These are phyloP conservation scores for Actinomortierella ambigua DNA, from an alignment of 371 early-diverging fungal species.

Conservation along the genomic window DNA sequence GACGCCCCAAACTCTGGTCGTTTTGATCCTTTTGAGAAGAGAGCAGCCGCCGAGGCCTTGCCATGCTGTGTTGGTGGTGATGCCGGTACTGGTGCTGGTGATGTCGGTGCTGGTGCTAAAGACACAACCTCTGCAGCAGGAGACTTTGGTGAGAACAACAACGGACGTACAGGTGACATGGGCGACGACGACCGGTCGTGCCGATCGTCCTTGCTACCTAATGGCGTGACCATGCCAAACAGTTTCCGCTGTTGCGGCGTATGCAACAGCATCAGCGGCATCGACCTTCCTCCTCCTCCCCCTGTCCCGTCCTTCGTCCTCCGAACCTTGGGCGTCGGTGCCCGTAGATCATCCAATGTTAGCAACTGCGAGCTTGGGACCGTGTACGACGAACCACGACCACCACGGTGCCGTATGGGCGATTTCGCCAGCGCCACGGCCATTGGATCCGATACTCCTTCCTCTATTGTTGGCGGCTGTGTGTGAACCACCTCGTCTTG, in stretches of 20 bases:
- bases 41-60: neutral
- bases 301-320: slow-evolving; percentile 4
- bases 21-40: slow-evolving; percentile 1
- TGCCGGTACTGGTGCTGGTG: neutral
- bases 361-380: neutral
- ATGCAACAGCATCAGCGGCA: slow-evolving; percentile 41
- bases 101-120: neutral
- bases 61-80: neutral
- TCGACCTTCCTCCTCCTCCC: neutral
- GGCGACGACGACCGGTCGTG: too few relatives aligned
- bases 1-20: slow-evolving; percentile 20
- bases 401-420: too few relatives aligned
- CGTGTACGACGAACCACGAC: too few relatives aligned
- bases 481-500: too few relatives aligned
- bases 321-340: slow-evolving; percentile 28
- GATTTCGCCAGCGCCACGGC: too few relatives aligned
- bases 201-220: too few relatives aligned
- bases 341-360: slow-evolving; percentile 29
- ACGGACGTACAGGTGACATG: too few relatives aligned
- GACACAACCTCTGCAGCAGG: too few relatives aligned
- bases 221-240: slow-evolving; percentile 4
- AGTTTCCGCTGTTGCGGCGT: slow-evolving; percentile 35
- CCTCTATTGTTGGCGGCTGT: too few relatives aligned
- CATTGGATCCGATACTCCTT: too few relatives aligned
- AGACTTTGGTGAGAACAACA: too few relatives aligned